Evolutionary conservation across 202 grass and related monocot genomes (phyloP), one percentile per base, ranked within the genome.

Genomic region (Zizania palustris): DNA sequence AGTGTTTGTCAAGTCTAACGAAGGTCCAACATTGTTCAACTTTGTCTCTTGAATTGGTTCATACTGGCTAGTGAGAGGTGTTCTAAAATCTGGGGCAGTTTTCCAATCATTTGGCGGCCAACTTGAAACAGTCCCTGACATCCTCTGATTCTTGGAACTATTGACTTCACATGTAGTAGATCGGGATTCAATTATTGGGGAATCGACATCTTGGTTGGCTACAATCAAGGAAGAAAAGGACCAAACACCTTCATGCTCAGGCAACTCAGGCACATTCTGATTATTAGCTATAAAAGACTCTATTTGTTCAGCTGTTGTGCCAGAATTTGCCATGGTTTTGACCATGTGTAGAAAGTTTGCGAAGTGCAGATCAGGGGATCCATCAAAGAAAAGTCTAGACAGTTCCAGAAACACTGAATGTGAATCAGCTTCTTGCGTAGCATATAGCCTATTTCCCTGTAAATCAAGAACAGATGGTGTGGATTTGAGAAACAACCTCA

Each of bases 311-410:
- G 56, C 67, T 11, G 71, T 68, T 67, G 85, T 86, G 48, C 95
- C 95, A 85, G 91, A 86, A 67, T 87, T 77, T 54, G 80, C 85
- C 89, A 92, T 94, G 36, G 87, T 89, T 81, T 84, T 92, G 66
- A 98, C 77, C 89, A 94, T 95, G 85, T 85, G 89, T 73, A 98
- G 78, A 84, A 98, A 95, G 78, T 95, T 98, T 36, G 95, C 87
- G 34, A 94, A 95, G 65, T 88, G 91, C 53, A 92, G 77, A 74
- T 98, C 83, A 86, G 91, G 60, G 16, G 91, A 94, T 61, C 95
- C 95, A 85, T 88, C 87, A 85, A 98, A 90, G 78, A 98, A 92
- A 67, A 98, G 61, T 73, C 95, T 88, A 51, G 95, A 98, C 16
- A 94, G 74, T 70, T 98, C 95, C 71, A 98, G 71, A 83, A 92